Percentiles rank a stretch among this genome's conserved stretches.
Evolutionary conservation across 2,329 filamentous ascomycete genomes (phyloP).

Genomic region (Salinomyces thailandicus): DNA sequence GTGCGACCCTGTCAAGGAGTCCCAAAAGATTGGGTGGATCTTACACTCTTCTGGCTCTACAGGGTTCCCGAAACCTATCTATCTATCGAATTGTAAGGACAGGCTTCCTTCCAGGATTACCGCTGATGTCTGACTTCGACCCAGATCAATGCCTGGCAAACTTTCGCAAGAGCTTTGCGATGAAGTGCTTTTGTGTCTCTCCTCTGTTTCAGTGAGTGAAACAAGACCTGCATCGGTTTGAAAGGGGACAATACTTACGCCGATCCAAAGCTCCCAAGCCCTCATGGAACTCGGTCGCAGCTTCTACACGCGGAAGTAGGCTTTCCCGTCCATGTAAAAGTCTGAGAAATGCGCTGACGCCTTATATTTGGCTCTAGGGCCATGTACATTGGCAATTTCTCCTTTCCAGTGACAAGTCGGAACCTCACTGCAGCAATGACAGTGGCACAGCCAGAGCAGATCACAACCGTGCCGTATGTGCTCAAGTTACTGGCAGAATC

Average conservation of each 20-base stretch:
- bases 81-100: no score
- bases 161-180: constrained; percentile 35
- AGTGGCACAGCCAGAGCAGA: constrained; percentile 38
- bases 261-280: no score
- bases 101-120: no score
- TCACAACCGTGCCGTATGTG: constrained; percentile 51
- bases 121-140: no score
- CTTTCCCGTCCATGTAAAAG: no score
- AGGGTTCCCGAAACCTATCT: constrained; percentile 35
- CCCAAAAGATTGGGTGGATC: constrained; percentile 31
- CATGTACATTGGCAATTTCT: constrained; percentile 45
- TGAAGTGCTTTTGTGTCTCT: constrained; percentile 45
- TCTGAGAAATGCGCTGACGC: no score
- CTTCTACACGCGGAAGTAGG: constrained; percentile 42
- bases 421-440: constrained; percentile 21
- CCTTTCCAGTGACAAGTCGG: constrained; percentile 42
- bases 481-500: constrained; percentile 53
- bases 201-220: constrained; percentile 53
- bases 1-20: constrained; percentile 12
- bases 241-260: no score
- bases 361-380: no score
- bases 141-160: constrained; percentile 41
- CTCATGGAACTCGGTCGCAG: constrained; percentile 46
- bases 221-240: no score
- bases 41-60: constrained; percentile 49